Conservation (phyloP, 768 basidiomycete genomes). For the Phanerodontia chrysosporium region DNA sequence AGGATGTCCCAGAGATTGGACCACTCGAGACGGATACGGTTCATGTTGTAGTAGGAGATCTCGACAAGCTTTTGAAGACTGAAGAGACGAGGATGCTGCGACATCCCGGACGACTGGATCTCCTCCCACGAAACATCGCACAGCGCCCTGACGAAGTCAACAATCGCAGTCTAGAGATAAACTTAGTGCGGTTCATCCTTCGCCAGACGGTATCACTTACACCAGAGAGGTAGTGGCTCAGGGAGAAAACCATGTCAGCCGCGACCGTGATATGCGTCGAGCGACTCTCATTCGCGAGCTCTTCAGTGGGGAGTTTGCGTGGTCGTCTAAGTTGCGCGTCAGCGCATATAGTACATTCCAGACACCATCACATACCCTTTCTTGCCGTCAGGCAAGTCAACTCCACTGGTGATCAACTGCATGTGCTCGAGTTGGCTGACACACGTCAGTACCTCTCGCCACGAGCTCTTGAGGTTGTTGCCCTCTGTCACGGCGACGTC, state of each 20-base stretch:
- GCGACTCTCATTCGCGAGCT: conserved; percentile 92
- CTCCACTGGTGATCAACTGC: conserved; percentile 92
- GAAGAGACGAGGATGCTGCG: conserved; percentile 92
- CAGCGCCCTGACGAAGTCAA: conserved; percentile 94
- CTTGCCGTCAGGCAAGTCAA: conserved; percentile 79
- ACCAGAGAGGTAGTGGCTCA: conserved; percentile 91
- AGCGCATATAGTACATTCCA: background rate
- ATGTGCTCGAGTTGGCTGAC: conserved; percentile 98
- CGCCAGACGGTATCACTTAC: too few relatives aligned
- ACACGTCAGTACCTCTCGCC: conserved; percentile 95
- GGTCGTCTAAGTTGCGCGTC: conserved; percentile 15
- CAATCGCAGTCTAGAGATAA: conserved; percentile 81
- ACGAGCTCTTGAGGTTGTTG: conserved; percentile 90
- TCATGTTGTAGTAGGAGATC: conserved; percentile 99
- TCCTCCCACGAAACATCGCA: conserved; percentile 99
- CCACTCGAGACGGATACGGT: conserved; percentile 96
- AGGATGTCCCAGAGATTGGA: conserved; percentile 96
- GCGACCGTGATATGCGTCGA: conserved; percentile 98
- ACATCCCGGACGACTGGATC: conserved; percentile 93
- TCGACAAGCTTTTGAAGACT: conserved; percentile 97
- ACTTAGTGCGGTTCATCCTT: conserved; percentile 12
- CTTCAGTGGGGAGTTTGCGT: conserved; percentile 78
- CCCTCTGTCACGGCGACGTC: conserved; percentile 97
- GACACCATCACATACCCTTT: conserved; percentile 60
- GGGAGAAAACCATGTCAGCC: conserved; percentile 98